Conservation (phyloP, 371 early-diverging fungal genomes). For the Syncephalastrum racemosum region DNA sequence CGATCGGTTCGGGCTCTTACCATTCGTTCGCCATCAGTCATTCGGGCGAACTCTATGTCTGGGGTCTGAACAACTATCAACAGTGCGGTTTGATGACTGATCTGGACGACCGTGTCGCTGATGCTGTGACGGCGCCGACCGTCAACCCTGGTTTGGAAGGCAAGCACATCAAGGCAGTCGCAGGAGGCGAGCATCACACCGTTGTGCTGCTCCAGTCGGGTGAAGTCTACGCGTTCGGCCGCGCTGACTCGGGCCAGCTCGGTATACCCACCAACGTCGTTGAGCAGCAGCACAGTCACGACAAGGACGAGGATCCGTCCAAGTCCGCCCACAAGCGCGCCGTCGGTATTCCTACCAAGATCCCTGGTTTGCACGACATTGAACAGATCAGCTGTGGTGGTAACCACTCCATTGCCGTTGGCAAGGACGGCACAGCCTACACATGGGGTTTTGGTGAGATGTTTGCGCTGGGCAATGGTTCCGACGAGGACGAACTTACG, state of each 20-base stretch:
- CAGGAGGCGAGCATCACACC: slow-evolving; percentile 91
- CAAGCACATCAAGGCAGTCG: slow-evolving; percentile 51
- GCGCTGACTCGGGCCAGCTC: slow-evolving; percentile 92
- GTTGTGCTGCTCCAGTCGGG: slow-evolving; percentile 77
- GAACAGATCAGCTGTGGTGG: slow-evolving; percentile 75
- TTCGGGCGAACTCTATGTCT: slow-evolving; percentile 71
- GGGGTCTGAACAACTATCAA: slow-evolving; percentile 96
- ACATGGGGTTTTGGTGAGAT: slow-evolving; percentile 93
- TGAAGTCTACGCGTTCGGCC: slow-evolving; percentile 79
- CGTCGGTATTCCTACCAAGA: slow-evolving; percentile 57
- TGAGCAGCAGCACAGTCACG: slow-evolving; percentile 16
- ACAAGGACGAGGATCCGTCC: slow-evolving; percentile 17
- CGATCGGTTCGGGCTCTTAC: slow-evolving; percentile 83
- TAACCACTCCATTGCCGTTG: slow-evolving; percentile 84
- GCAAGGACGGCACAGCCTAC: slow-evolving; percentile 69
- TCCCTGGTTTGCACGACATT: slow-evolving; percentile 51
- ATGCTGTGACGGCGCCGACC: slow-evolving; percentile 48
- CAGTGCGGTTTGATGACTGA: slow-evolving; percentile 80
- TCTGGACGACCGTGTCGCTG: slow-evolving; percentile 29
- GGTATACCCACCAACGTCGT: slow-evolving; percentile 63
- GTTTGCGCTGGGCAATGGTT: slow-evolving; percentile 74
- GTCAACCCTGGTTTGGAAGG: slow-evolving; percentile 52
- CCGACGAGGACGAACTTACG: slow-evolving; percentile 62
- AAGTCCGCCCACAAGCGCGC: slow-evolving; percentile 57
- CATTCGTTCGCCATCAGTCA: slow-evolving; percentile 82